phyloP scores from a whole-genome alignment of 2,329 filamentous ascomycete species.

The Thermochaetoides dissita region DNA sequence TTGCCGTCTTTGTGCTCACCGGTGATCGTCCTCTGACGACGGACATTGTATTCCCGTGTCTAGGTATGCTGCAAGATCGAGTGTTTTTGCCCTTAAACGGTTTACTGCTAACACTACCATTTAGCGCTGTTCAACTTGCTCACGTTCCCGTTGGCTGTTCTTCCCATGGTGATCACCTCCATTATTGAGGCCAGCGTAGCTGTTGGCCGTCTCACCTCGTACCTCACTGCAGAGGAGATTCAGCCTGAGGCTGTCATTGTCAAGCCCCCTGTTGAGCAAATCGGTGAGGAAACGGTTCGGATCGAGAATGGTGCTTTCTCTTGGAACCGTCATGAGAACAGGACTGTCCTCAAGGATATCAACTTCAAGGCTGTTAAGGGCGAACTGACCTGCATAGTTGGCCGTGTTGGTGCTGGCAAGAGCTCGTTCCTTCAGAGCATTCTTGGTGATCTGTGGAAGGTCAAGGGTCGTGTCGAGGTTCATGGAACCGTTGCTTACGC shows the following conservation, averaged over 20 bases:
- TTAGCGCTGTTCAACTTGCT: constrained; percentile 88
- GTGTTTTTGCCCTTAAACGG: too few species aligned
- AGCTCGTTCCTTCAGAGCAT: constrained; percentile 82
- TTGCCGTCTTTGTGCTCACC: constrained; percentile 83
- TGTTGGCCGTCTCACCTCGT: constrained; percentile 70
- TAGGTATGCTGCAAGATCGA: constrained; percentile 19
- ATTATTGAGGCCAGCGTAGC: constrained; percentile 95
- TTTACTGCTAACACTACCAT: background rate
- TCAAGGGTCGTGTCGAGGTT: constrained; percentile 67
- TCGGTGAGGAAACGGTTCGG: constrained; percentile 72
- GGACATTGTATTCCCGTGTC: constrained; percentile 87
- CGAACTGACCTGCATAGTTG: constrained; percentile 83
- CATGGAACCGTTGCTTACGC: constrained; percentile 81
- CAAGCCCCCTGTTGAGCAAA: constrained; percentile 55
- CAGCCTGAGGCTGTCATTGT: constrained; percentile 67
- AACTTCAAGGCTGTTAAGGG: constrained; percentile 83
- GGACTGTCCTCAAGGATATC: constrained; percentile 63
- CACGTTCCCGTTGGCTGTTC: constrained; percentile 81
- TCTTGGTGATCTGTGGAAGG: constrained; percentile 84
- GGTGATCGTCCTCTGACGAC: constrained; percentile 70
- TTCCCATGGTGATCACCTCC: constrained; percentile 95
- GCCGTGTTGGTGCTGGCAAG: constrained; percentile 87
- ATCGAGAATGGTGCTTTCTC: constrained; percentile 82
- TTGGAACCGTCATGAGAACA: constrained; percentile 74
- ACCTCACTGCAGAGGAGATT: constrained; percentile 76